phyloP scores from a whole-genome alignment of 2,329 filamentous ascomycete genomes.

The Diaporthe sp. region DNA sequence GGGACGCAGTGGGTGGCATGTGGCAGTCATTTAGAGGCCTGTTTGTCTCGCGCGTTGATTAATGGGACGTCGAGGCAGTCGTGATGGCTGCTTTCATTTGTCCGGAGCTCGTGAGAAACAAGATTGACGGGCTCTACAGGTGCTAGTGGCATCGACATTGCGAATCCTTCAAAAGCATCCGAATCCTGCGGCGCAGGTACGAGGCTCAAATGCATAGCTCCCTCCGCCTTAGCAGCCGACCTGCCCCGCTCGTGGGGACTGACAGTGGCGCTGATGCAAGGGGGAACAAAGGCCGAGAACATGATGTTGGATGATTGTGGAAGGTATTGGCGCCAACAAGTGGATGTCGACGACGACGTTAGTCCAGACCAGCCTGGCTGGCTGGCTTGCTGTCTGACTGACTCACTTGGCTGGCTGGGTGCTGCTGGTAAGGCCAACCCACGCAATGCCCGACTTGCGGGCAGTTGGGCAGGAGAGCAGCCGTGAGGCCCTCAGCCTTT shows the following conservation, averaged over 20 bases:
- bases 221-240: conserved; percentile 24
- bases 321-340: background rate
- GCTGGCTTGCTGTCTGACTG: background rate
- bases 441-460: background rate
- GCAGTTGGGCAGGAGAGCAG: background rate
- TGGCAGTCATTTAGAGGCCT: background rate
- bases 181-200: conserved; percentile 38
- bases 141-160: conserved; percentile 27
- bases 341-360: conserved; percentile 3
- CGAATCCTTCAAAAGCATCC: conserved; percentile 33
- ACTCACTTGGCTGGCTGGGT: background rate
- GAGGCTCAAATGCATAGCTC: conserved; percentile 26
- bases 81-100: conserved; percentile 23
- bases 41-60: conserved; percentile 10
- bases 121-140: conserved; percentile 31
- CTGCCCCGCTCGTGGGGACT: conserved; percentile 25
- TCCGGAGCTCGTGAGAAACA: conserved; percentile 31
- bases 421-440: background rate
- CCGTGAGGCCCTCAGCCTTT: background rate
- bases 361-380: background rate
- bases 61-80: background rate
- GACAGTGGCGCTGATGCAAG: conserved; percentile 9
- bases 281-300: conserved; percentile 2
- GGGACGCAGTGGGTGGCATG: background rate
- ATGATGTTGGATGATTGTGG: conserved; percentile 1